phyloP scores from a whole-genome alignment of 2,329 filamentous ascomycete species.

The Penicillium thymicola region DNA sequence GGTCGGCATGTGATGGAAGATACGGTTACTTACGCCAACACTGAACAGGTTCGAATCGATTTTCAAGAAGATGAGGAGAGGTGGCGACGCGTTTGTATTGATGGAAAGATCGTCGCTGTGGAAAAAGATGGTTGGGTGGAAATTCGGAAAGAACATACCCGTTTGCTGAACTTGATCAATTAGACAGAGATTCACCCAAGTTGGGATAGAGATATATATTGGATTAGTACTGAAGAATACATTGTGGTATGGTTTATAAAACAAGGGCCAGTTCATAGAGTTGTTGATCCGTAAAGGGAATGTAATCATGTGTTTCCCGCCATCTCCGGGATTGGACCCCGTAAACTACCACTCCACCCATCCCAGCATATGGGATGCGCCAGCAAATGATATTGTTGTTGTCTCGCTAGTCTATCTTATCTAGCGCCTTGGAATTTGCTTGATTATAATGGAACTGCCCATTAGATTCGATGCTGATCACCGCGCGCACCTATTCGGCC shows the following conservation, averaged over 20 bases:
- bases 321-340: neutral
- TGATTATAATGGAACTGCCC: conserved; percentile 22
- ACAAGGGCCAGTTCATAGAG: neutral
- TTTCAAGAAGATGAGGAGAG: conserved; percentile 58
- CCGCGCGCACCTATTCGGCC: conserved; percentile 42
- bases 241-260: neutral
- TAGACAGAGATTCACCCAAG: neutral
- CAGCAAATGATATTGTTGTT: neutral
- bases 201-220: neutral
- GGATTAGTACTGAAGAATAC: neutral
- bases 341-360: neutral
- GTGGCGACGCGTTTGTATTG: conserved; percentile 87
- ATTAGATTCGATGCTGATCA: conserved; percentile 41
- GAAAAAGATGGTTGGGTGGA: conserved; percentile 69
- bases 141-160: conserved; percentile 43
- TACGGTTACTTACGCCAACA: conserved; percentile 66
- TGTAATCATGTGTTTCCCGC: conserved; percentile 7
- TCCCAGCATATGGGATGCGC: neutral
- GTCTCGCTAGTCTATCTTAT: neutral
- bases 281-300: neutral
- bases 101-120: conserved; percentile 79
- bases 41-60: conserved; percentile 65
- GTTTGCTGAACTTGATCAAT: conserved; percentile 21
- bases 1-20: conserved; percentile 55
- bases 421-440: neutral